Evolutionary conservation across 805 yeast species (phyloP).

Genomic region (Teunomyces funiuensis): DNA sequence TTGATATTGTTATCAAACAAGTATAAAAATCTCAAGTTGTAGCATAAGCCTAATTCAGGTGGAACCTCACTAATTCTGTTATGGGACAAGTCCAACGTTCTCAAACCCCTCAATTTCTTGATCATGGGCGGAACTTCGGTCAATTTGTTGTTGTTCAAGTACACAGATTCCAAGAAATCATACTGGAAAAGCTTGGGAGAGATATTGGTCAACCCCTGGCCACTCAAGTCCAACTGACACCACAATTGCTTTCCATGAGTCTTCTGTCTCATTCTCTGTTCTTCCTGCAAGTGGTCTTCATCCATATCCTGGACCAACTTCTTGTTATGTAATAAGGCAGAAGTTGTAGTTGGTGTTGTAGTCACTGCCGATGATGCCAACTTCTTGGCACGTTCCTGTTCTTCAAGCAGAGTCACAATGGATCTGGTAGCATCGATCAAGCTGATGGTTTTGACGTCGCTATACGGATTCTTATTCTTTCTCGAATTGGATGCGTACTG

Average conservation of each 20-base stretch:
- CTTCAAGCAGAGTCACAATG: conserved; percentile 35
- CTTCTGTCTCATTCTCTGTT: conserved; percentile 58
- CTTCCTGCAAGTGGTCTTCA: conserved; percentile 51
- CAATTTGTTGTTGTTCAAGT: conserved; percentile 82
- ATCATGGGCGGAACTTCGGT: conserved; percentile 66
- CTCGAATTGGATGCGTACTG: conserved; percentile 72
- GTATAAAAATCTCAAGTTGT: conserved; percentile 75
- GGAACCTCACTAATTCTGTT: conserved; percentile 76
- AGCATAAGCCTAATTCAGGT: conserved; percentile 78
- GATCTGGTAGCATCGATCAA: conserved; percentile 44
- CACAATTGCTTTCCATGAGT: conserved; percentile 78
- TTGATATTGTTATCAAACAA: conserved; percentile 82
- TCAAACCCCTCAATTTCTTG: conserved; percentile 64
- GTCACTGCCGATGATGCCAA: conserved; percentile 31
- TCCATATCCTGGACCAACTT: conserved; percentile 48
- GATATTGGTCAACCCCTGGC: conserved; percentile 74
- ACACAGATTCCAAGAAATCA: conserved; percentile 80
- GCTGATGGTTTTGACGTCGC: conserved; percentile 36
- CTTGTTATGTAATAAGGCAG: conserved; percentile 42
- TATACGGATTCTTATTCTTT: conserved; percentile 40
- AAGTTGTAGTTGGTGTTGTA: conserved; percentile 26
- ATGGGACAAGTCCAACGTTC: conserved; percentile 82
- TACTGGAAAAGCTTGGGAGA: conserved; percentile 78
- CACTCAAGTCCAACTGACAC: conserved; percentile 91
- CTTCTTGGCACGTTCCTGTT: conserved; percentile 40